Evolutionary conservation across 2,329 filamentous ascomycete genomes (phyloP), one percentile per base, ranked within the genome.

Genomic region (Teratosphaeriaceae sp.): DNA sequence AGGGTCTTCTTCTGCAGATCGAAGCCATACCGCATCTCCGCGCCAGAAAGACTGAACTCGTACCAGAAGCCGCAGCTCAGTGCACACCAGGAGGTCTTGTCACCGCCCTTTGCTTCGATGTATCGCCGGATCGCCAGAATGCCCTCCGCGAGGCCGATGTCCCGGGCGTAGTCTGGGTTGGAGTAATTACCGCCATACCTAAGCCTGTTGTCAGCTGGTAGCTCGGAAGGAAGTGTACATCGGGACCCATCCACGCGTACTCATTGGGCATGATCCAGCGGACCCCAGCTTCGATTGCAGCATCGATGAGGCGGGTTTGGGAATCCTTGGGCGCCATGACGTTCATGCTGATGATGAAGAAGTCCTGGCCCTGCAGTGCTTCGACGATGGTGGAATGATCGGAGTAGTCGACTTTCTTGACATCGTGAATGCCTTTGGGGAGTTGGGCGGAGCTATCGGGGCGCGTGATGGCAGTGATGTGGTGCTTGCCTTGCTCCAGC

Each of bases 401-500:
- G 37, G 46, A 30, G 49, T 59, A 59, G 52, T 60, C 49, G 38
- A 55, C 51, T 33, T 55, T 46, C 20, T 48, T 51, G 31, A 54
- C 35, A 6, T 36, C 35, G 29, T 47, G 36, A 31, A 62, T 33
- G 36, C 46, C 53, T 19, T 26, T 20, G 18, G 53, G 52, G 9
- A 50, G 44, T 44, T 23, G 49, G 23, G 75, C 77, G 11, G 49
- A 63, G 61, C 60, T 65, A 49, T 52, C 62, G 27, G 46, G 41
- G n/a, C 67, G 65, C n/a, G 65, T 63, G 30, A 70, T 54, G 42
- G 66, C 62, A 1, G 66, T 68, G 41, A 69, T 44, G 15, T 47
- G 54, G 48, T 64, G 57, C 36, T 58, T 59, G 43, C 56, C 56
- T 20, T 50, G 51, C 15, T 51, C 48, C 27, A 64, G 50, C 15